Evolutionary conservation across 2,329 filamentous ascomycete species (phyloP).

Genomic region (Parastagonospora avenae): DNA sequence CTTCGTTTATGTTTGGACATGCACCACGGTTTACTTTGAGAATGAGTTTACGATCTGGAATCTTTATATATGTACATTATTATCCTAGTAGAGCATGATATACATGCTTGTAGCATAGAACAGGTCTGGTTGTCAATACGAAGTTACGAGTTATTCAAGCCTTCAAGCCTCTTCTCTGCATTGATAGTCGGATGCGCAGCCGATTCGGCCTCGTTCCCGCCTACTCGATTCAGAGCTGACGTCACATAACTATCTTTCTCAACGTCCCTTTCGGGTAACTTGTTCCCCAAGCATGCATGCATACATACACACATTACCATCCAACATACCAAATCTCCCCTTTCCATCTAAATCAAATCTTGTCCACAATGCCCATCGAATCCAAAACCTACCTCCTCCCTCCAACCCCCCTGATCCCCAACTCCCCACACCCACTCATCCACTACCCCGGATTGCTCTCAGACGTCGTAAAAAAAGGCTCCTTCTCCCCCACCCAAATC

Average conservation of each 20-base stretch:
- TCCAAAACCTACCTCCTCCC: constrained; percentile 28
- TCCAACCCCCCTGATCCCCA: constrained; percentile 47
- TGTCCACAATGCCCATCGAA: constrained; percentile 11
- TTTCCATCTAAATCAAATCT: not conserved
- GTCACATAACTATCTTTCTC: not conserved
- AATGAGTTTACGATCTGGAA: not conserved
- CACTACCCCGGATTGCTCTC: constrained; percentile 57
- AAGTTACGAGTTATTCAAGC: too few species aligned
- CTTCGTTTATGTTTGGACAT: not conserved
- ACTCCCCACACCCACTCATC: constrained; percentile 53
- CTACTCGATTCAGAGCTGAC: not conserved
- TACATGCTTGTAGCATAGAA: not conserved
- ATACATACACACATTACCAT: too few species aligned
- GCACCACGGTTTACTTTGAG: not conserved
- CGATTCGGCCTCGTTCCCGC: not conserved
- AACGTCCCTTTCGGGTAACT: too few species aligned
- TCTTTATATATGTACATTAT: not conserved
- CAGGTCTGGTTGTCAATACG: not conserved
- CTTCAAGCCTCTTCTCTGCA: too few species aligned
- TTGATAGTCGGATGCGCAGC: not conserved
- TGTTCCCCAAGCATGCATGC: too few species aligned
- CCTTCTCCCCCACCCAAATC: constrained; percentile 37
- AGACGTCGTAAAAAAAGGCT: constrained; percentile 24
- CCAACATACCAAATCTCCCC: too few species aligned
- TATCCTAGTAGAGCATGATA: not conserved